Base-by-base conservation (phyloP, 1,139 yeast species). In the Starmera stellimalicola region DNA sequence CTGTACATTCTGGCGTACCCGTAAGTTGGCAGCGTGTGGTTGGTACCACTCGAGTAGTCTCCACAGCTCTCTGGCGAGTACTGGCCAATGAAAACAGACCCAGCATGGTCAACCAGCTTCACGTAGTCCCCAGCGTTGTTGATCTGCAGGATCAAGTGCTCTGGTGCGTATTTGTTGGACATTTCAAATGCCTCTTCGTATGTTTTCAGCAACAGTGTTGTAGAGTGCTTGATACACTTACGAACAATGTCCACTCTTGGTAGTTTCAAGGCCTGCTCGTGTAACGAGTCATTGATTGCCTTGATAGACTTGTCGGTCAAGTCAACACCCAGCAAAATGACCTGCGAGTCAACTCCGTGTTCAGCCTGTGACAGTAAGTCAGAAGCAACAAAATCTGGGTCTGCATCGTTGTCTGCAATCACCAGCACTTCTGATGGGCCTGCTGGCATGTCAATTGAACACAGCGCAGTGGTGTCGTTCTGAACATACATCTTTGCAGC, bases 381-480 rank as follows among this genome's bases (percentile, higher is more conserved):
- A 47, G 91, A 76, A 16, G 97, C 98, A 25, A 91, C 98, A 59
- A 84, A 91, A 50, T 88, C 95, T 12, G 94, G 88, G 58, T 85
- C 95, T 6, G 97, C 85, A 32, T 71, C 54, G 38, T 67, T 70
- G 57, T 91, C 99, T 29, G 96, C 95, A 48, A 91, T 69, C 14
- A 91, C 97, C 42, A 91, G 68, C 12, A 91, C 99, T 61, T 91
- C 99, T 35, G 95, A 82, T 18, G 99, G 99, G 5, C 99, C 99
- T 17, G 99, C 99, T 31, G 99, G 99, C 97, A 91, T 88, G 58
- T 91, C 99, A 48, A 91, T 93, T 23, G 95, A 82, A 53, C 95
- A 93, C 47, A 87, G 65, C 3, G 98, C 97, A 47, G 79, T 82
- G 4, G 96, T 84, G 54, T 91, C 98, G 54, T 93, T 93, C 50